A percentile compares a stretch with the other conserved stretches of the same genome.
These are phyloP conservation scores for Aphanomyces euteiches DNA, from an alignment of 352 stramenopile species.

Conservation along the genomic window DNA sequence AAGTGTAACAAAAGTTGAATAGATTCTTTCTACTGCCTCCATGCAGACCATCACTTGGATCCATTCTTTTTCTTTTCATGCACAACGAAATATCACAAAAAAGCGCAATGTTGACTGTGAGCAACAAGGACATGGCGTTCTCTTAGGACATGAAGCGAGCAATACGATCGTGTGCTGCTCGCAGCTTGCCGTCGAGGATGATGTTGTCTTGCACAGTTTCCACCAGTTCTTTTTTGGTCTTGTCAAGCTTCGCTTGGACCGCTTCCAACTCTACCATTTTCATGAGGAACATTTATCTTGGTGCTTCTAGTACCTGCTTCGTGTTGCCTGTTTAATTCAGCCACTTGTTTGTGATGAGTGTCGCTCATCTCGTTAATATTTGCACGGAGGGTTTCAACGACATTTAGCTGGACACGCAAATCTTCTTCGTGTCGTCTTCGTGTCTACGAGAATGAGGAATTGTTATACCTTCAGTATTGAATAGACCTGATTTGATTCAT, in stretches of 20 bases:
- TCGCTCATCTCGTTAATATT: constrained; percentile 3
- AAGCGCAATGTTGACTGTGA: too few relatives aligned
- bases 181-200: constrained; percentile 52
- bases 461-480: too few relatives aligned
- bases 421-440: neutral
- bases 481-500: too few relatives aligned
- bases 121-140: neutral
- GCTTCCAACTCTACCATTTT: constrained; percentile 11
- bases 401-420: neutral
- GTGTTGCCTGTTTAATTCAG: neutral
- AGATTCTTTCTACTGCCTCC: neutral
- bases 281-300: too few relatives aligned
- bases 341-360: neutral
- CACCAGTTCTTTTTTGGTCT: constrained; percentile 71
- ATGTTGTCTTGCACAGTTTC: constrained; percentile 36
- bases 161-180: constrained; percentile 70
- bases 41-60: neutral
- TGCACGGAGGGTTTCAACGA: neutral
- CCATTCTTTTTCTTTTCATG: too few relatives aligned
- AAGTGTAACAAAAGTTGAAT: neutral
- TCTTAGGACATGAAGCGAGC: constrained; percentile 34
- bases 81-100: too few relatives aligned
- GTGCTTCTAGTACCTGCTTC: constrained; percentile 10
- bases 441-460: neutral
- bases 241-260: constrained; percentile 45